Percentiles rank a stretch among this genome's conserved stretches.
Conservation (phyloP, 352 stramenopile genomes). For the Globisporangium splendens region DNA sequence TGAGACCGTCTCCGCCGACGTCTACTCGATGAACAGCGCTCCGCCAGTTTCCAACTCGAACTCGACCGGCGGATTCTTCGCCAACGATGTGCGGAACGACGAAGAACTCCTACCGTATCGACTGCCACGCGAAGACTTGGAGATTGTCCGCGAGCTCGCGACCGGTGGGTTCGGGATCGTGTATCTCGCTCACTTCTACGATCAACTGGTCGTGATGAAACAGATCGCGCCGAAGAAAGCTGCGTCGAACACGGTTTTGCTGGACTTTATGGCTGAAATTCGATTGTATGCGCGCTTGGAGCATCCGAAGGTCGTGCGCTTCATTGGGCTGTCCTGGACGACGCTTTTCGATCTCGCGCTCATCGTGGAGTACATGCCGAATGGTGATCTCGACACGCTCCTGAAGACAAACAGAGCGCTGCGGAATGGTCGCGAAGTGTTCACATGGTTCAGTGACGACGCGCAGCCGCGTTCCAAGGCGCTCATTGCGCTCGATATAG, state of each 20-base stretch:
- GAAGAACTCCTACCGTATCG: slow-evolving; percentile 43
- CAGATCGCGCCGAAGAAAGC: slow-evolving; percentile 24
- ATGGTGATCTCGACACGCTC: slow-evolving; percentile 25
- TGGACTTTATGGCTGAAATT: slow-evolving; percentile 53
- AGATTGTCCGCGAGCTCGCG: slow-evolving; percentile 29
- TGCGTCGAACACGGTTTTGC: slow-evolving; percentile 14
- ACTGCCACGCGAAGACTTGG: slow-evolving; percentile 42
- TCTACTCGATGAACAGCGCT: neutral
- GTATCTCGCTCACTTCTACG: slow-evolving; percentile 31
- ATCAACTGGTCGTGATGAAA: slow-evolving; percentile 33
- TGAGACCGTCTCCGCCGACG: neutral
- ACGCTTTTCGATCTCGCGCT: slow-evolving; percentile 35
- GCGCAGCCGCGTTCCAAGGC: slow-evolving; percentile 19
- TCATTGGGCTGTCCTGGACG: slow-evolving; percentile 42
- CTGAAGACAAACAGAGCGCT: neutral
- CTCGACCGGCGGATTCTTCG: slow-evolving; percentile 11
- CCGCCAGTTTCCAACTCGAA: neutral
- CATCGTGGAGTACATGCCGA: slow-evolving; percentile 39
- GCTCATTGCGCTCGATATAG: slow-evolving; percentile 33
- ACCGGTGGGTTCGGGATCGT: slow-evolving; percentile 55
- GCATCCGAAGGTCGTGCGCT: slow-evolving; percentile 37
- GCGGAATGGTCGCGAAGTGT: neutral
- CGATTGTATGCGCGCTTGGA: slow-evolving; percentile 46
- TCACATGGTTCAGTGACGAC: slow-evolving; percentile 1
- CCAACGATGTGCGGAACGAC: slow-evolving; percentile 59